Base-by-base conservation (phyloP, 352 stramenopile genomes). In the Phytopythium kandeliae region DNA sequence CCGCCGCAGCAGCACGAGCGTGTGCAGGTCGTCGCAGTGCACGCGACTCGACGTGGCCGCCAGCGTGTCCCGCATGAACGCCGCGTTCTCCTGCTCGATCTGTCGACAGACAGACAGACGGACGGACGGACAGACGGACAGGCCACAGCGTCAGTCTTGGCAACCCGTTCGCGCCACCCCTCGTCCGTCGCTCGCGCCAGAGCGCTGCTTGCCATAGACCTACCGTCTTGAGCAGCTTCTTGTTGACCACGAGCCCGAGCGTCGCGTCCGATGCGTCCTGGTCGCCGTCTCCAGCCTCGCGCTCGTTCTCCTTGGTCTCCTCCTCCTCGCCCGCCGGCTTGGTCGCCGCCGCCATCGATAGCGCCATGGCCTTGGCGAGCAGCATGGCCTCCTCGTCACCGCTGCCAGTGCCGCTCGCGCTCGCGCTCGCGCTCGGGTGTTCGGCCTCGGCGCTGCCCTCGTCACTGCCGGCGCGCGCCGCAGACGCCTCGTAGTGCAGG, bases 331-430 rank as follows among this genome's bases (percentile, higher is more conserved):
- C 28, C 40, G 47, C 6, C 52, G 34, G 71, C 28, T 81, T 65
- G 12, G 71, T 70, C 0, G 76, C 76, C 21, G 82, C 78, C 26
- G 85, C 89, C 85, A 95, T 95, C 13, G 85, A 95, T 47, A 95
- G 48, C 22, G 82, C 80, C 85, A 95, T 95, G 12, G 85, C 85
- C 45, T 95, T 93, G 0, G 85, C 85, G 7, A 95, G 60, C 36
- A 95, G 56, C 81, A 95, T 93, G 2, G 85, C 76, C 55, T 95
- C 85, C 16, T 95, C 80, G 26, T 93, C 77, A 15, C 50, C 48
- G 10, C 36, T 54, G 28, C 7, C 31, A 11, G 7, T 11, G 4
- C 13, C 40, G 22, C n/a, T 54, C 22, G 51, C 26, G 8, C 60
- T 44, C 24, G 60, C 48, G 4, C 19, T 28, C 4, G 50, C 53